A percentile compares a stretch with the other conserved stretches of the same genome.
These are phyloP conservation scores for Crithidia brevicula DNA, from an alignment of 208 protist species.

Conservation along the genomic window DNA sequence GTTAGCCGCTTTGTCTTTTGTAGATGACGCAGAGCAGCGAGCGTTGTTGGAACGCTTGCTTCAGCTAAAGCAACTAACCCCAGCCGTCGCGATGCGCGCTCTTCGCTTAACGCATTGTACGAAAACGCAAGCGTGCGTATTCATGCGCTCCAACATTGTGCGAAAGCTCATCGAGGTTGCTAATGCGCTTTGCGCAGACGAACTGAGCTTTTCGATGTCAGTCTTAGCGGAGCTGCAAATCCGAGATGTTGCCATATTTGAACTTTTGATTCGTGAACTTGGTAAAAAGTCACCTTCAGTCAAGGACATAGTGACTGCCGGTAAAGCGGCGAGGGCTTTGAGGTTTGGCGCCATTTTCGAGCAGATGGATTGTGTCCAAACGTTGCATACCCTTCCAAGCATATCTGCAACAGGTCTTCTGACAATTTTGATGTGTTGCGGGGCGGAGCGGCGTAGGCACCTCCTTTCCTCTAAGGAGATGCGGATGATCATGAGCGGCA, in stretches of 20 bases:
- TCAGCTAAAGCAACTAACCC: conserved; percentile 9
- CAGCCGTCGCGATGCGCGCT: conserved; percentile 2
- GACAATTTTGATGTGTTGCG: conserved; percentile 20
- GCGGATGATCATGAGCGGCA: not conserved
- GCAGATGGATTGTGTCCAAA: conserved; percentile 4
- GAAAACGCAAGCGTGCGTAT: conserved; percentile 6
- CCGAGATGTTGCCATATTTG: conserved; percentile 27
- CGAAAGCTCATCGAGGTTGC: conserved; percentile 11
- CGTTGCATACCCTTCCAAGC: conserved; percentile 1
- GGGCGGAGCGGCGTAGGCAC: conserved; percentile 13
- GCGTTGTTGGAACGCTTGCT: conserved; percentile 12
- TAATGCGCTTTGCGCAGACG: conserved; percentile 1
- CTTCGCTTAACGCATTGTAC: conserved; percentile 6
- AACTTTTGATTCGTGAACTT: conserved; percentile 19
- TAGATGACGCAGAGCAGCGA: conserved; percentile 14
- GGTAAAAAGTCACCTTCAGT: not conserved
- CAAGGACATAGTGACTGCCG: conserved; percentile 15
- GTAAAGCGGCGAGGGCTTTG: conserved; percentile 20
- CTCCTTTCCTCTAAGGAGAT: conserved; percentile 6
- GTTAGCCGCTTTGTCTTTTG: conserved; percentile 20
- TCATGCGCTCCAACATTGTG: not conserved
- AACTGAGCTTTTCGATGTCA: conserved; percentile 18
- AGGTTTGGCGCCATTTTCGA: conserved; percentile 19
- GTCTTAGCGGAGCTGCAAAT: conserved; percentile 22
- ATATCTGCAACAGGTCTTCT: conserved; percentile 16